A percentile compares a stretch with the other conserved stretches of the same genome.
Conservation (phyloP, 2,329 filamentous ascomycete genomes). For the Verticillium alfalfae region DNA sequence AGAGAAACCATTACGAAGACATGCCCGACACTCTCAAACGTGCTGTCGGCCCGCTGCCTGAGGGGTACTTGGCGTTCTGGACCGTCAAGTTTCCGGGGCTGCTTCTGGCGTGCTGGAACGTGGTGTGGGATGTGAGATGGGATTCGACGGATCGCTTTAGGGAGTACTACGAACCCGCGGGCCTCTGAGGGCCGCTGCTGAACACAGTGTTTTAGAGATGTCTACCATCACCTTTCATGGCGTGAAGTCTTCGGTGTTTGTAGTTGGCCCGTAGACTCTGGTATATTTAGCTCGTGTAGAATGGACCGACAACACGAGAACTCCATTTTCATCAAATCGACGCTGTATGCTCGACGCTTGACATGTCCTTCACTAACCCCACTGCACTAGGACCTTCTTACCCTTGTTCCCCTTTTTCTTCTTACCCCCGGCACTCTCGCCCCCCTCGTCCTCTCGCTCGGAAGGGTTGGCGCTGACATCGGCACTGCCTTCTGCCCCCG, state of each 20-base stretch:
- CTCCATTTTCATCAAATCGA: neutral
- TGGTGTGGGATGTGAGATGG: conserved; percentile 63
- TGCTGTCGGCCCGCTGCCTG: conserved; percentile 65
- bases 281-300: neutral
- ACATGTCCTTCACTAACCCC: conserved; percentile 36
- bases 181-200: conserved; percentile 13
- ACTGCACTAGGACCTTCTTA: conserved; percentile 56
- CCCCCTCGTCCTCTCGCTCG: conserved; percentile 18
- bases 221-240: no score
- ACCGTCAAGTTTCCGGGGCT: conserved; percentile 71
- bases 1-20: conserved; percentile 97
- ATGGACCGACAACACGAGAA: neutral
- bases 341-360: neutral
- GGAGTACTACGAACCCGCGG: conserved; percentile 60
- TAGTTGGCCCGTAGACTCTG: neutral
- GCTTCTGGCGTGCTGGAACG: conserved; percentile 71
- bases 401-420: conserved; percentile 56
- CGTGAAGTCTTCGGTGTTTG: neutral
- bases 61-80: conserved; percentile 83
- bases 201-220: no score
- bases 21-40: conserved; percentile 75
- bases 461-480: conserved; percentile 17
- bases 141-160: conserved; percentile 60
- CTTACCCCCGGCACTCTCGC: conserved; percentile 23
- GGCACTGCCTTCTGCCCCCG: conserved; percentile 15